Evolutionary conservation across 768 basidiomycete species (phyloP).

Genomic region (Vararia minispora): DNA sequence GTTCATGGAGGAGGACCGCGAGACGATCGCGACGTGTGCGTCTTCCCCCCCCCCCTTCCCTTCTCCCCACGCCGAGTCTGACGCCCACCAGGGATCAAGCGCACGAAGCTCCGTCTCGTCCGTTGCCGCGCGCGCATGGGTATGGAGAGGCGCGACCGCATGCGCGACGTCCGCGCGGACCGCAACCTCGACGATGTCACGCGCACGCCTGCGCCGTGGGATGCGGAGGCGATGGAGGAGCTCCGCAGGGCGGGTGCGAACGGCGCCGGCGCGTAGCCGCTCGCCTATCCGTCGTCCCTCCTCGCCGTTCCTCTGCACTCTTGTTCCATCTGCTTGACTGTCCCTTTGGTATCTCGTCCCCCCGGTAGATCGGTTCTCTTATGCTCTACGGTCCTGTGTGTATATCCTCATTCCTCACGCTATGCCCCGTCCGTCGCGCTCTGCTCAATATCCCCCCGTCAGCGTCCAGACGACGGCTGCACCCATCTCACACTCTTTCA

Average conservation of each 20-base stretch:
- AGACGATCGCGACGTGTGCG: slow-evolving; percentile 69
- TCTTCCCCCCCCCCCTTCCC: slow-evolving; percentile 7
- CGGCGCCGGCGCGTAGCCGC: neutral
- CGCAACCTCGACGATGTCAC: slow-evolving; percentile 69
- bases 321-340: no score
- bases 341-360: no score
- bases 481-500: no score
- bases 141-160: slow-evolving; percentile 62
- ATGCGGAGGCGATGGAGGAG: slow-evolving; percentile 12
- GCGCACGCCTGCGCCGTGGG: slow-evolving; percentile 53
- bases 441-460: no score
- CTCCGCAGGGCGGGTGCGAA: slow-evolving; percentile 11
- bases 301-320: neutral
- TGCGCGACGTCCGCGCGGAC: slow-evolving; percentile 69
- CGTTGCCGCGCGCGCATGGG: slow-evolving; percentile 67
- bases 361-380: no score
- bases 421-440: neutral
- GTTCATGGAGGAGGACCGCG: slow-evolving; percentile 73
- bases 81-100: slow-evolving; percentile 55
- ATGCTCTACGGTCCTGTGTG: no score
- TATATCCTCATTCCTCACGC: neutral
- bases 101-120: slow-evolving; percentile 74
- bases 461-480: no score
- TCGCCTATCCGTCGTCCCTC: neutral
- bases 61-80: slow-evolving; percentile 5